Evolutionary conservation across 148 eudicot species (phyloP).

Genomic region (Selenicereus undatus): DNA sequence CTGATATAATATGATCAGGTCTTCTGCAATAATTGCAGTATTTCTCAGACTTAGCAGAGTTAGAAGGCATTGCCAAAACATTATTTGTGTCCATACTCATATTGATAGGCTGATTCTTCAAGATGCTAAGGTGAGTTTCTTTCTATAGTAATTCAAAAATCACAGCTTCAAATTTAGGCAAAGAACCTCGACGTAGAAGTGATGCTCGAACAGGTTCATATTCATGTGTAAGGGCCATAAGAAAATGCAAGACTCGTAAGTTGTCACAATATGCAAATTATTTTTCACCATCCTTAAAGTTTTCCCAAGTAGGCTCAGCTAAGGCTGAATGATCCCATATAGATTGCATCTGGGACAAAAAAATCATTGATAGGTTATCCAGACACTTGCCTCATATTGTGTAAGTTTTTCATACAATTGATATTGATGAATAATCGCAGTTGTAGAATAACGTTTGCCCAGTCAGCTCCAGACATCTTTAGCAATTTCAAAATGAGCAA

Average conservation of each 20-base stretch:
- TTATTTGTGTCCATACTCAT: background rate
- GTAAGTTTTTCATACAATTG: conserved; percentile 6
- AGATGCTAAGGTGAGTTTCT: background rate
- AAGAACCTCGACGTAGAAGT: background rate
- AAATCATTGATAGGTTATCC: conserved; percentile 13
- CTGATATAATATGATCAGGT: no score
- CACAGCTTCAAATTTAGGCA: conserved; percentile 11
- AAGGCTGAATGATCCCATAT: conserved; percentile 14
- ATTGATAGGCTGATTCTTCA: background rate
- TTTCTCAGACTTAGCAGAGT: no score
- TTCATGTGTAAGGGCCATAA: background rate
- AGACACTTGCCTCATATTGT: background rate
- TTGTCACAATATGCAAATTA: background rate
- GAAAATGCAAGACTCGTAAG: background rate
- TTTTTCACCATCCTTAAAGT: background rate
- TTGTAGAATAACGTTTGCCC: background rate
- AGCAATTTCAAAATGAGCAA: background rate
- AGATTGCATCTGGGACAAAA: conserved; percentile 3
- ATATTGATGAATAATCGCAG: conserved; percentile 12
- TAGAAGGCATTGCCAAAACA: background rate
- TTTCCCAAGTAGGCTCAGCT: background rate
- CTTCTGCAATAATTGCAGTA: no score
- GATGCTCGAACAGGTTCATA: background rate
- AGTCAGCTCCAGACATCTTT: background rate
- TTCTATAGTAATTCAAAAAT: conserved; percentile 5